A percentile compares a stretch with the other conserved stretches of the same genome.
Evolutionary conservation across 495 filamentous ascomycete genomes (phyloP).

Genomic region (Endocarpon pusillum): DNA sequence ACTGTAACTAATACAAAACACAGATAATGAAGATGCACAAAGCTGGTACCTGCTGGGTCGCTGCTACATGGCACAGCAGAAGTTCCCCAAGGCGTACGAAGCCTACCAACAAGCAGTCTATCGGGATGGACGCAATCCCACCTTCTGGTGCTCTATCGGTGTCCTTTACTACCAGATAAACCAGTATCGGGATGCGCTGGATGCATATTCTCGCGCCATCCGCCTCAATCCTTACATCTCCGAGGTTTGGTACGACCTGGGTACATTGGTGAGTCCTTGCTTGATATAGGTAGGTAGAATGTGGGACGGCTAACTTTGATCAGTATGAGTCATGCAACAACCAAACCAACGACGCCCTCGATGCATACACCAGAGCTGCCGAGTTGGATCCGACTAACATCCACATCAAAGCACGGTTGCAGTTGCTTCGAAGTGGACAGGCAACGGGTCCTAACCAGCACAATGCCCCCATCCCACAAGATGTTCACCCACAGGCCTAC

Average conservation of each 20-base stretch:
- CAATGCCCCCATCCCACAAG: slow-evolving; percentile 56
- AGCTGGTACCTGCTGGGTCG: slow-evolving; percentile 97
- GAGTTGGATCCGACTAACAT: slow-evolving; percentile 86
- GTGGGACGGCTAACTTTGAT: slow-evolving; percentile 12
- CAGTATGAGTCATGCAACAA: slow-evolving; percentile 99
- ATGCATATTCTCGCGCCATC: slow-evolving; percentile 96
- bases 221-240: slow-evolving; percentile 97
- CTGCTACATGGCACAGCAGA: slow-evolving; percentile 99
- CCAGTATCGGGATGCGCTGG: slow-evolving; percentile 94
- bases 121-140: slow-evolving; percentile 92
- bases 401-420: slow-evolving; percentile 88
- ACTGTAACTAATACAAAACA: not conserved
- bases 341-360: slow-evolving; percentile 88
- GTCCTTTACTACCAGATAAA: slow-evolving; percentile 99
- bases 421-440: slow-evolving; percentile 65
- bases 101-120: slow-evolving; percentile 99
- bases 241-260: slow-evolving; percentile 98
- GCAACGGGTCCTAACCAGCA: slow-evolving; percentile 51
- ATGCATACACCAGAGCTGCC: slow-evolving; percentile 87
- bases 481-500: slow-evolving; percentile 76
- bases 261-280: slow-evolving; percentile 62
- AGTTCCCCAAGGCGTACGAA: slow-evolving; percentile 97
- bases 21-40: slow-evolving; percentile 87
- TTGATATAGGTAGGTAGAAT: no score
- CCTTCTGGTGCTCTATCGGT: slow-evolving; percentile 99